Evolutionary conservation across 441 rosid species (phyloP), one percentile per base, ranked within the genome.

Genomic region (Metrosideros polymorpha): DNA sequence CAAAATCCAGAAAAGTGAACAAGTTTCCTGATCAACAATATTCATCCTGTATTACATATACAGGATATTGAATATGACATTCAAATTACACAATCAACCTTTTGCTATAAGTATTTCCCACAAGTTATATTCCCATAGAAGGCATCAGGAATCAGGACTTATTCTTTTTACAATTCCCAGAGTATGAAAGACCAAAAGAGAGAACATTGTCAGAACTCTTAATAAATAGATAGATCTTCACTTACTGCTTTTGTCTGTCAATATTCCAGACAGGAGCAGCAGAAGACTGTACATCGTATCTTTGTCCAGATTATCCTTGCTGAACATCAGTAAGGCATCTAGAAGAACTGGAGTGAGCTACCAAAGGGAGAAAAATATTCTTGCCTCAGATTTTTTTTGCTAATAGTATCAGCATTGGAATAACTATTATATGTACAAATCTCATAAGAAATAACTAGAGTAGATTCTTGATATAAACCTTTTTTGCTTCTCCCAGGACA

Each of bases 211-310:
- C 82, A 75, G 82, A 24, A 71, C 82, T 39, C 29, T 19, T 66
- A 59, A 24, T 79, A 50, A 51, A 19, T n/a, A 30, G 84, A 50
- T 14, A 82, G 84, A 52, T 29, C n/a, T 53, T 27, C 56, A 71
- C 84, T 88, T 91, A 96, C 98, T 94, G 87, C 86, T 93, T 89
- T 88, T 92, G 89, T 93, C 94, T 17, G 93, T 97, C 89, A 97
- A 89, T 54, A 93, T 92, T 86, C 96, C 98, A 87, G 99, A 95
- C 86, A 98, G 87, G 84, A 95, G 94, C 84, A 98, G 92, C 87
- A 98, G 92, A 49, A 95, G 94, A 89, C 94, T 89, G 87, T 91
- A 95, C 83, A 94, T 35, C 35, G 91, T 88, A 89, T 95, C 96
- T 91, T 92, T 93, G 85, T 94, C 91, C 54, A n/a, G 32, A 87